phyloP scores from a whole-genome alignment of 2,329 filamentous ascomycete species.

The Penicillium thymicola region DNA sequence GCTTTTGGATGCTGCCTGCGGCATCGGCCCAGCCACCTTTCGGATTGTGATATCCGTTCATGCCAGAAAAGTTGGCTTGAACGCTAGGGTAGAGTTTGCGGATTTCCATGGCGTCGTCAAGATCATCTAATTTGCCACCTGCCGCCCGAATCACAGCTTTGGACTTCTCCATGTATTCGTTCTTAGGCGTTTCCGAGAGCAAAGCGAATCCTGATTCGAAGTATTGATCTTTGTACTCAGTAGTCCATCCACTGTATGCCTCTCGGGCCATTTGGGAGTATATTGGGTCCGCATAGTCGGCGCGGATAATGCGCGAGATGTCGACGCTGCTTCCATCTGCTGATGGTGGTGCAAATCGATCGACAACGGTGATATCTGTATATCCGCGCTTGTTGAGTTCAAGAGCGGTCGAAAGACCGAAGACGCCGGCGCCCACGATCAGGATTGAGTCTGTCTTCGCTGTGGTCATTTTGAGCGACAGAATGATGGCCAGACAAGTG shows the following conservation, averaged over 20 bases:
- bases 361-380: slow-evolving; percentile 53
- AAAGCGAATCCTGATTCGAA: slow-evolving; percentile 30
- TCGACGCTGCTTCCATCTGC: slow-evolving; percentile 55
- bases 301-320: slow-evolving; percentile 56
- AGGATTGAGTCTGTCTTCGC: slow-evolving; percentile 51
- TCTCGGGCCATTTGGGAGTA: slow-evolving; percentile 69
- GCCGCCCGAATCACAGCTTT: slow-evolving; percentile 37
- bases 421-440: slow-evolving; percentile 43
- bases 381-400: slow-evolving; percentile 60
- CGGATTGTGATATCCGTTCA: slow-evolving; percentile 63
- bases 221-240: slow-evolving; percentile 37
- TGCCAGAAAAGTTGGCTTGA: slow-evolving; percentile 57
- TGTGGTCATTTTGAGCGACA: slow-evolving; percentile 19
- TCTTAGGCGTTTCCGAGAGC: slow-evolving; percentile 24
- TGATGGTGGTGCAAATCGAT: slow-evolving; percentile 53
- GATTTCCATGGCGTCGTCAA: slow-evolving; percentile 36
- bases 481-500: background rate
- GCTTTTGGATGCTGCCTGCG: slow-evolving; percentile 49
- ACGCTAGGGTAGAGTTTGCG: slow-evolving; percentile 25
- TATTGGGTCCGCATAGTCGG: slow-evolving; percentile 73
- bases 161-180: slow-evolving; percentile 27
- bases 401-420: slow-evolving; percentile 49
- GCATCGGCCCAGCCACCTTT: slow-evolving; percentile 79
- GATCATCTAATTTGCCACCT: slow-evolving; percentile 38
- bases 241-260: slow-evolving; percentile 65